Base-by-base conservation (phyloP, 768 basidiomycete genomes). In the Leccinum subgranulosum region DNA sequence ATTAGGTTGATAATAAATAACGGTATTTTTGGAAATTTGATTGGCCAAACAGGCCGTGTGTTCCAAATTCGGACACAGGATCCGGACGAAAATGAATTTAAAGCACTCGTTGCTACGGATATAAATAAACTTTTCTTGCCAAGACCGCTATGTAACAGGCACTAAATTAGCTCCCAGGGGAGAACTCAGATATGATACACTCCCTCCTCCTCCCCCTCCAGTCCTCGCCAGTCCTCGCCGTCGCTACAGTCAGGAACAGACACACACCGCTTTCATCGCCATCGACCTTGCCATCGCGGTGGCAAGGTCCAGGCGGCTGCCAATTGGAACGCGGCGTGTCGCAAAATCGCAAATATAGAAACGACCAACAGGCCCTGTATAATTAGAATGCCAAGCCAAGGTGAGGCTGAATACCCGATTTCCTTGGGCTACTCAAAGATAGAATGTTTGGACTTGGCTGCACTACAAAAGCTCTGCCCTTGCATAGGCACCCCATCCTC, bases 361-460 rank as follows among this genome's bases (percentile, higher is more conserved):
- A 39, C 34, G 56, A 56, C 49, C 53, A 51, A 59, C 56, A 43
- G 41, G 41, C 48, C 51, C 31, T 54, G 70, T 75, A 77, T 69
- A 72, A 68, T 74, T 77, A 77, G 76, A 72, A 73, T 64, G 76
- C 76, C 76, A 77, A 77, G 76, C 74, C 69, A 70, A 74, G 56
- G 69, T 64, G 72, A 74, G 72, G 72, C 72, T 69, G 65, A 70
- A 59, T 61, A 65, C 58, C 69, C 69, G 72, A 73, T 47, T 43
- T 59, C 45, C 57, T 53, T 67, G 69, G 59, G 63, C 66, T 66
- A 63, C 62, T 73, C 75, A 78, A 78, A 78, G 77, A 77, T 78
- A 77, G 76, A 74, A 69, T 63, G 66, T 74, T 25, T 74, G 66
- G 62, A 73, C 76, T 78, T 77, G 76, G 76, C 77, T 70, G 67